Percentiles rank a stretch among this genome's conserved stretches.
These are phyloP conservation scores for Phaseolus coccineus DNA, from an alignment of 331 rosid genomes.

Conservation along the genomic window DNA sequence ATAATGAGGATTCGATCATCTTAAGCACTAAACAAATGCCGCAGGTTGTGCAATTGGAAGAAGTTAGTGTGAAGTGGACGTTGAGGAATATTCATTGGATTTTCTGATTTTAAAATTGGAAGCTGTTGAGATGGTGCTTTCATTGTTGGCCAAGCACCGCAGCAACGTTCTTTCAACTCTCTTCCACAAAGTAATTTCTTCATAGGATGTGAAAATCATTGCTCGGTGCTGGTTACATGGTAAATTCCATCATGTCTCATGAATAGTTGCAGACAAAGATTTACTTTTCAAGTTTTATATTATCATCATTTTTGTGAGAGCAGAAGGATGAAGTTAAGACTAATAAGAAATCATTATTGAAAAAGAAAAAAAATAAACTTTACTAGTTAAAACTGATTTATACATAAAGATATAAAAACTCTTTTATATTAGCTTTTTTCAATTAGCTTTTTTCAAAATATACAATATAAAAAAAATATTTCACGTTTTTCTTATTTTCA, in stretches of 20 bases:
- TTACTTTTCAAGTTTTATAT: conserved; percentile 1
- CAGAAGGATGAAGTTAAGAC: background rate
- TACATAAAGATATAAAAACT: too few species aligned
- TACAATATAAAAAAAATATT: too few species aligned
- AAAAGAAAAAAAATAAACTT: too few species aligned
- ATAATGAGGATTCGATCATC: conserved; percentile 42
- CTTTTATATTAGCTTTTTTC: too few species aligned
- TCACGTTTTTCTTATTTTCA: too few species aligned
- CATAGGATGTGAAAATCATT: background rate
- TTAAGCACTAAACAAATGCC: conserved; percentile 34
- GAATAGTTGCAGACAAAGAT: background rate
- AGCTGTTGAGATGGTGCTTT: conserved; percentile 69
- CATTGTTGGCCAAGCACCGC: conserved; percentile 44
- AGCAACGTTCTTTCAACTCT: conserved; percentile 40
- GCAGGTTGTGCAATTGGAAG: conserved; percentile 52
- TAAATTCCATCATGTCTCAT: background rate
- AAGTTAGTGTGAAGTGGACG: conserved; percentile 57
- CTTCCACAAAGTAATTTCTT: background rate
- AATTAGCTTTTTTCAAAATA: too few species aligned
- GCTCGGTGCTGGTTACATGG: background rate
- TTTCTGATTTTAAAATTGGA: conserved; percentile 45
- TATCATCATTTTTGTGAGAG: conserved; percentile 14
- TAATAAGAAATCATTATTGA: too few species aligned
- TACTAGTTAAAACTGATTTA: too few species aligned
- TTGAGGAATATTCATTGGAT: conserved; percentile 38